Percentiles rank a stretch among this genome's conserved stretches.
phyloP scores from a whole-genome alignment of 129 eudicot species.

The Artemisia argyi region DNA sequence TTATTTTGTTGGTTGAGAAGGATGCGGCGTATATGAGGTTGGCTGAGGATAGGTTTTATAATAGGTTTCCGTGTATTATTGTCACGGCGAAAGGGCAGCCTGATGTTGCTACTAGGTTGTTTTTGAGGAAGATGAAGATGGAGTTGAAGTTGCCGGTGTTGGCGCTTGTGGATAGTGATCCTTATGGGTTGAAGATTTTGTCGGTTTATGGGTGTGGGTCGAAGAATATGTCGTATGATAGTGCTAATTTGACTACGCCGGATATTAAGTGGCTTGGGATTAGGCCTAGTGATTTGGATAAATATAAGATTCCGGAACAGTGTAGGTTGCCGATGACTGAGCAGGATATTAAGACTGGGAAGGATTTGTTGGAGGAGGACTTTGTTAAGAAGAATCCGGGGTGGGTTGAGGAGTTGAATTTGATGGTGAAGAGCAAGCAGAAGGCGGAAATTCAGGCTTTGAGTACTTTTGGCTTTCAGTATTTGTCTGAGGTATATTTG shows the following conservation, averaged over 20 bases:
- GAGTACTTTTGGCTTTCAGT: constrained; percentile 97
- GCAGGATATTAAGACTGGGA: constrained; percentile 96
- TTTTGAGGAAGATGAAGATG: constrained; percentile 86
- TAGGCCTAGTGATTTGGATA: constrained; percentile 96
- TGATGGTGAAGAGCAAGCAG: constrained; percentile 89
- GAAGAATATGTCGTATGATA: constrained; percentile 95
- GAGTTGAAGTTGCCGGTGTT: constrained; percentile 85
- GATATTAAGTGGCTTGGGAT: constrained; percentile 95
- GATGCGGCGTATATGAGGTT: constrained; percentile 94
- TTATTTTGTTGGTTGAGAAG: constrained; percentile 78
- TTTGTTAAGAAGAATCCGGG: constrained; percentile 98
- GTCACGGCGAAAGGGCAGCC: constrained; percentile 93
- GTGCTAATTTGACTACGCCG: constrained; percentile 91
- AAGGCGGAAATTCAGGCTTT: constrained; percentile 98
- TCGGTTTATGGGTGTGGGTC: constrained; percentile 97
- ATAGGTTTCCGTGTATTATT: constrained; percentile 84
- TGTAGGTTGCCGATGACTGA: constrained; percentile 96
- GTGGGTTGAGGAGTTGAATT: constrained; percentile 90
- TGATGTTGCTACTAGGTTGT: constrained; percentile 91
- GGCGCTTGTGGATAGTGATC: constrained; percentile 95
- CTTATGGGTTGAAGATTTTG: constrained; percentile 90
- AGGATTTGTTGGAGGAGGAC: constrained; percentile 98
- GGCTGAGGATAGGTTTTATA: constrained; percentile 89
- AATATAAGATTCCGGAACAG: constrained; percentile 94
- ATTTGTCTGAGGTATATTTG: constrained; percentile 84